Conservation (phyloP, 495 filamentous ascomycete genomes). For the Podospora sp. region DNA sequence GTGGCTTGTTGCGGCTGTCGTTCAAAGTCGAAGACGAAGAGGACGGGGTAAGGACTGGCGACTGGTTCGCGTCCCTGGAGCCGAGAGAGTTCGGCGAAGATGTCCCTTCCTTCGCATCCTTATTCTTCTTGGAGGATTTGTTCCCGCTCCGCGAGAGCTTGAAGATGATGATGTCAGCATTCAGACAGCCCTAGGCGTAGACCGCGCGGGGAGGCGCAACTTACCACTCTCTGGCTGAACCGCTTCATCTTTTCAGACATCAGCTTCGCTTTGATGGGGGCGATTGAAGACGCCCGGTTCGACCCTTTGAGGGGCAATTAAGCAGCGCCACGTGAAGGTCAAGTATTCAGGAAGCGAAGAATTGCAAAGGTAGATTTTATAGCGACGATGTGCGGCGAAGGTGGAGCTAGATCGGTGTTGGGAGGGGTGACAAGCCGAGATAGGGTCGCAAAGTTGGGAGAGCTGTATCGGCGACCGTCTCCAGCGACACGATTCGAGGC, state of each 20-base stretch:
- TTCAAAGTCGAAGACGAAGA: conserved; percentile 87
- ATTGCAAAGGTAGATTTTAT: not conserved
- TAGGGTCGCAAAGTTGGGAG: not conserved
- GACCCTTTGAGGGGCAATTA: conserved; percentile 28
- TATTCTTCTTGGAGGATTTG: conserved; percentile 94
- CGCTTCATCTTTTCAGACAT: conserved; percentile 81
- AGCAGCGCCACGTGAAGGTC: conserved; percentile 12
- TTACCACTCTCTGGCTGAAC: conserved; percentile 96
- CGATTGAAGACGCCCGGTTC: conserved; percentile 40
- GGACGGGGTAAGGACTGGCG: conserved; percentile 67
- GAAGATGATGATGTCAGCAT: conserved; percentile 37
- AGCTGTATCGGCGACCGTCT: not conserved
- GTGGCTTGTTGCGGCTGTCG: conserved; percentile 80
- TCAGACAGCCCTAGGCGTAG: not conserved
- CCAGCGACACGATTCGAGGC: not conserved
- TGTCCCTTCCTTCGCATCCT: conserved; percentile 75
- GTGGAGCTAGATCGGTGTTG: not conserved
- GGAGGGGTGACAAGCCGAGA: not conserved
- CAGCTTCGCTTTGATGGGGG: conserved; percentile 42
- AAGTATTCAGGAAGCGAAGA: conserved; percentile 13
- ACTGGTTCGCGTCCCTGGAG: conserved; percentile 56
- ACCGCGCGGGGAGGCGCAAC: conserved; percentile 46
- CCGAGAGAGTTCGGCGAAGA: conserved; percentile 69
- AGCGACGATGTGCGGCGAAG: not conserved
- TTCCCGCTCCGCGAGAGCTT: conserved; percentile 93